Conservation (phyloP, 2,329 filamentous ascomycete species). For the Ceratocystis cacaofunesta region DNA sequence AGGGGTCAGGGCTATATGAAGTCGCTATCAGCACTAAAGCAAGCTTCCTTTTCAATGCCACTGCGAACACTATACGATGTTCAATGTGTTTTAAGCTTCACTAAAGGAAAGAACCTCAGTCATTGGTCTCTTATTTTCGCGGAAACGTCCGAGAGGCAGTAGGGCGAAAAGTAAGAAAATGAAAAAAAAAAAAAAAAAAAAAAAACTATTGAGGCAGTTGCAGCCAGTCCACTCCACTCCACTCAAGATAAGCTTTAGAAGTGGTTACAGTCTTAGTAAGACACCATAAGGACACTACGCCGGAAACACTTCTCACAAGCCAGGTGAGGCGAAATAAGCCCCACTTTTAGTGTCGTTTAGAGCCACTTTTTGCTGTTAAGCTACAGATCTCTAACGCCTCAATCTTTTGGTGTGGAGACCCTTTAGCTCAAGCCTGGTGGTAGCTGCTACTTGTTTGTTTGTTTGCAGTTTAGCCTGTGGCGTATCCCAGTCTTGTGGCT, state of each 20-base stretch:
- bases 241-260: not conserved
- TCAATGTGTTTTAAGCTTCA: not conserved
- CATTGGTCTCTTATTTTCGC: too few relatives aligned
- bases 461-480: not conserved
- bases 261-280: not conserved
- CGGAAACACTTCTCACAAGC: not conserved
- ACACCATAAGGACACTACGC: not conserved
- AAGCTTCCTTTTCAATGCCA: not conserved
- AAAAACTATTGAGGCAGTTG: not conserved
- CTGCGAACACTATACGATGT: not conserved
- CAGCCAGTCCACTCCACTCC: not conserved
- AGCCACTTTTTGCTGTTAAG: not conserved
- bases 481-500: not conserved
- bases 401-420: not conserved
- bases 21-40: not conserved
- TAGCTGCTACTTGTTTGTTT: not conserved
- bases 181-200: not conserved
- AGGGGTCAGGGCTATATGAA: not conserved
- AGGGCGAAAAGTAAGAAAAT: not conserved
- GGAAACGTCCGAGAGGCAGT: too few relatives aligned
- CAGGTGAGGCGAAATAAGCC: not conserved
- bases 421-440: not conserved
- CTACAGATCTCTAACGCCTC: not conserved
- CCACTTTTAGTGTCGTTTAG: slow-evolving; percentile 3
- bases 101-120: not conserved